Base-by-base conservation (phyloP, 176 grass and related monocot genomes). In the Pontederia crassipes region DNA sequence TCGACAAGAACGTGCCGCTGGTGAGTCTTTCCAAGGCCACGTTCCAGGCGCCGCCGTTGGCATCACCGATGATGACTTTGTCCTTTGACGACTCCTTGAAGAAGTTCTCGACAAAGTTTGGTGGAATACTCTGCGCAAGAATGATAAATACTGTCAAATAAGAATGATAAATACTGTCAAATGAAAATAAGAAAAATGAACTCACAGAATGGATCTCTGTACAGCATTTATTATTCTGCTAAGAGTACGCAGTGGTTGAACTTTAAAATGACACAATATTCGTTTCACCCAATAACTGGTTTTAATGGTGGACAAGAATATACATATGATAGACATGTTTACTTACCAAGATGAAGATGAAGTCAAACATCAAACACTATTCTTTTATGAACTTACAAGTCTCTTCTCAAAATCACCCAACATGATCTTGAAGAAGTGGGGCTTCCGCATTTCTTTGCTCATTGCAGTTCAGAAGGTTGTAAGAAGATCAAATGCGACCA, bases 351-450 rank as follows among this genome's bases (percentile, higher is more conserved):
- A 2, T 8, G 60, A 62, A 15, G n/a, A n/a, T n/a, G 24, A 11
- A 4, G n/a, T n/a, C n/a, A 40, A 49, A 28, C 15, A 50, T 29
- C n/a, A 9, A 48, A 17, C 8, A 57, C 20, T 24, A 24, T 24
- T 6, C 10, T 29, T 4, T 35, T 24, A 59, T 12, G 9, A 18
- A 79, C 82, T 91, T 81, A 79, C 92, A 83, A 97, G 64, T 17
- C 78, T 75, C 61, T 85, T 60, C 57, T 69, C 65, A 83, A 78
- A 97, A 60, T 97, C 92, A 28, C 92, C 87, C 18, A 88, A 62
- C 28, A 97, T 83, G 60, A 97, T 81, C 79, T 91, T 97, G 76
- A 91, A 97, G 92, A 97, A 97, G 58, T 88, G 87, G 46, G 81
- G 92, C 57, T 79, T 81, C 78, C 79, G 78, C 59, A 60, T 73